These are phyloP conservation scores for Acacia pycnantha DNA, from an alignment of 331 rosid species.

Conservation along the genomic window DNA sequence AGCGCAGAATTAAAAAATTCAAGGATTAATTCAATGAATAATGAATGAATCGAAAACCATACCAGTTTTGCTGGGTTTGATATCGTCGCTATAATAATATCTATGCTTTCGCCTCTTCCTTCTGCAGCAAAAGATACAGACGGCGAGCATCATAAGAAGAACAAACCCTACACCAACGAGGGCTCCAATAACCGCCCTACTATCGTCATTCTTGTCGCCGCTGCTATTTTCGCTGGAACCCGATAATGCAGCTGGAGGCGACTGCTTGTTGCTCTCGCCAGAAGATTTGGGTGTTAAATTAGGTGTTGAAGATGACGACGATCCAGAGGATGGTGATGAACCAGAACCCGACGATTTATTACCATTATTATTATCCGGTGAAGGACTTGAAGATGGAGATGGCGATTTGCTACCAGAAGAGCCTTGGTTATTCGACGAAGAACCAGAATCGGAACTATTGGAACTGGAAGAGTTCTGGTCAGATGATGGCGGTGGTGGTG, in stretches of 20 bases:
- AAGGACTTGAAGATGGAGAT: background rate
- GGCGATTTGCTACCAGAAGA: background rate
- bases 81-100: slow-evolving; percentile 60
- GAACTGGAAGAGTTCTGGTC: background rate
- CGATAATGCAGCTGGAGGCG: background rate
- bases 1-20: background rate
- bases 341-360: background rate
- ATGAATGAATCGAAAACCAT: background rate
- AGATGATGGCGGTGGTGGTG: slow-evolving; percentile 11
- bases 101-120: slow-evolving; percentile 50
- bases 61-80: slow-evolving; percentile 38
- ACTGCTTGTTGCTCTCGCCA: background rate
- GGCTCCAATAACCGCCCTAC: slow-evolving; percentile 39
- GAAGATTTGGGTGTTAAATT: background rate
- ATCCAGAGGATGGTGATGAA: background rate
- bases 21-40: background rate
- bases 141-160: slow-evolving; percentile 37
- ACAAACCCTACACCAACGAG: slow-evolving; percentile 48
- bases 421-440: background rate
- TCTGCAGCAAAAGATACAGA: slow-evolving; percentile 43
- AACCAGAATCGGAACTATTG: background rate
- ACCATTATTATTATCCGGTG: no score
- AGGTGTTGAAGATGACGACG: background rate
- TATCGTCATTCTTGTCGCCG: background rate
- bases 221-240: background rate